phyloP scores from a whole-genome alignment of 2,329 filamentous ascomycete genomes.

The Phialophora tarda region DNA sequence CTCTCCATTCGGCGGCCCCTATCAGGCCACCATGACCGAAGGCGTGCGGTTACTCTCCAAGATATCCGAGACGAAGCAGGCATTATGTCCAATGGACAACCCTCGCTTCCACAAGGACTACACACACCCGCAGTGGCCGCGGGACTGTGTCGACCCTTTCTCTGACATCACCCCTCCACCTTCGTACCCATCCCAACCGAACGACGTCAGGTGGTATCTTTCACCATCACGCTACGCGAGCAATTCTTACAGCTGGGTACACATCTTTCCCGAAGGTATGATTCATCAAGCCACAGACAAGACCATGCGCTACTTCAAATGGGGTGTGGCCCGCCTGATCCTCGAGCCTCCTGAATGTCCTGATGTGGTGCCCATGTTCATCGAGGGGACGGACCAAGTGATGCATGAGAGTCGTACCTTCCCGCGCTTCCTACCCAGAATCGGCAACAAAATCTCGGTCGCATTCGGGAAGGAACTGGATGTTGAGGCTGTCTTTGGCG shows the following conservation, averaged over 20 bases:
- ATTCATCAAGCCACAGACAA: slow-evolving; percentile 77
- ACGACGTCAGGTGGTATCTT: slow-evolving; percentile 67
- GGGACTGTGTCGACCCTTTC: slow-evolving; percentile 57
- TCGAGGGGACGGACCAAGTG: slow-evolving; percentile 84
- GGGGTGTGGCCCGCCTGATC: slow-evolving; percentile 90
- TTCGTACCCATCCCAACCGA: slow-evolving; percentile 59
- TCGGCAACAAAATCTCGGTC: slow-evolving; percentile 71
- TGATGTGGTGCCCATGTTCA: slow-evolving; percentile 90
- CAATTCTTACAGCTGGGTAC: slow-evolving; percentile 81
- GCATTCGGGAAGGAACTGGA: slow-evolving; percentile 81
- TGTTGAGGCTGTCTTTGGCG: slow-evolving; percentile 75
- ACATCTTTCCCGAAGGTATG: slow-evolving; percentile 94
- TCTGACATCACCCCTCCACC: slow-evolving; percentile 51
- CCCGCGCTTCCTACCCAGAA: slow-evolving; percentile 79
- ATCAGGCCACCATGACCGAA: slow-evolving; percentile 86
- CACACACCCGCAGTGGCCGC: slow-evolving; percentile 58
- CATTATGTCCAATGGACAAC: slow-evolving; percentile 28
- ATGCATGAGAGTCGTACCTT: slow-evolving; percentile 84
- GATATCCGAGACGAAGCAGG: slow-evolving; percentile 51
- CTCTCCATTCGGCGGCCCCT: slow-evolving; percentile 80
- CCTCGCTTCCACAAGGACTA: slow-evolving; percentile 28
- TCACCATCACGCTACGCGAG: slow-evolving; percentile 73
- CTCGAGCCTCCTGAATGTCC: slow-evolving; percentile 87
- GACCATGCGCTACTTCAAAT: slow-evolving; percentile 95
- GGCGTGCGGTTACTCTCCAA: slow-evolving; percentile 79